Conservation (phyloP, 352 stramenopile genomes). For the Phytophthora megakarya region DNA sequence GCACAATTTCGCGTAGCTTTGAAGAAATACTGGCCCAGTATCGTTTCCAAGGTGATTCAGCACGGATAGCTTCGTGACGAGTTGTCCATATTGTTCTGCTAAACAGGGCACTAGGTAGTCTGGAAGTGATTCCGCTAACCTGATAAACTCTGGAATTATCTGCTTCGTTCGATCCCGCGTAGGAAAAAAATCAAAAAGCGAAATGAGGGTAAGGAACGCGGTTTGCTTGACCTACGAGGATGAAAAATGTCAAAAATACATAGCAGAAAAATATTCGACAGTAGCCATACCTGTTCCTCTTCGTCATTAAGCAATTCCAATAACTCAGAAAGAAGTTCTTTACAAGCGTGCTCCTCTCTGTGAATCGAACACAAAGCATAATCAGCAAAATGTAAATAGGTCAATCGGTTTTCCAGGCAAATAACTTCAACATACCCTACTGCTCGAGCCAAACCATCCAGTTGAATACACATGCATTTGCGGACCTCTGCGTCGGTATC, state of each 20-base stretch:
- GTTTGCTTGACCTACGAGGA: constrained; percentile 71
- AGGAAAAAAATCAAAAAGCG: constrained; percentile 77
- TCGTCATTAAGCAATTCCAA: constrained; percentile 83
- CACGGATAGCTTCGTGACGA: constrained; percentile 69
- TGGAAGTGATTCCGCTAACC: constrained; percentile 56
- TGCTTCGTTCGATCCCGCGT: constrained; percentile 54
- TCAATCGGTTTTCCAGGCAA: no score
- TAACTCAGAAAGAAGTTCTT: constrained; percentile 71
- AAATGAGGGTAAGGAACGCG: constrained; percentile 74
- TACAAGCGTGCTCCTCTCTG: constrained; percentile 68
- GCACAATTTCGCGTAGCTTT: constrained; percentile 68
- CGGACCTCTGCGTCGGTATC: constrained; percentile 85
- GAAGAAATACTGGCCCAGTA: constrained; percentile 51
- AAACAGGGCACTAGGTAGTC: constrained; percentile 63
- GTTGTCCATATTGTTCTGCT: constrained; percentile 55
- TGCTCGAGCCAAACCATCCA: constrained; percentile 71
- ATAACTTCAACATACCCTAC: constrained; percentile 51
- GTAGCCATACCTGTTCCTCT: constrained; percentile 61
- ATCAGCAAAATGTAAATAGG: not conserved
- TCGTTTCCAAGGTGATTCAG: constrained; percentile 67
- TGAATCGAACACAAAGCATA: not conserved
- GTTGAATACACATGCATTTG: constrained; percentile 83
- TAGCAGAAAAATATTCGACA: not conserved
- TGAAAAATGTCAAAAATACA: not conserved
- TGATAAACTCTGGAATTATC: constrained; percentile 72